Evolutionary conservation across 139 green algal species (phyloP).

Genomic region (Micractinium sp.): DNA sequence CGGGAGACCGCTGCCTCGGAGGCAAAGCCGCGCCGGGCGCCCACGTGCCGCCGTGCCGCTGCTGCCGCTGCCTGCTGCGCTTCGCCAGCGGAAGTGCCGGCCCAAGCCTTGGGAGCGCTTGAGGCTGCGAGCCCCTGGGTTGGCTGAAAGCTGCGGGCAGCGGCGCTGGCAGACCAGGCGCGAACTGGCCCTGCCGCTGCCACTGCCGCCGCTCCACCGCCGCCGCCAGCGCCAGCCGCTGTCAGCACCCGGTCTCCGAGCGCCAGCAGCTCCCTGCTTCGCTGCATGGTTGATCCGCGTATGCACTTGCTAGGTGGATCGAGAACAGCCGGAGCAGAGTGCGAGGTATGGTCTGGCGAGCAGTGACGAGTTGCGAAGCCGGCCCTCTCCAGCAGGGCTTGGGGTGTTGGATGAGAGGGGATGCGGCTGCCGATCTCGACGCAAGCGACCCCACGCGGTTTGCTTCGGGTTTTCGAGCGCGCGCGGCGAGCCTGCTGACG

Average conservation of each 20-base stretch:
- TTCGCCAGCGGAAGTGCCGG: neutral
- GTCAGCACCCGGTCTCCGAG: neutral
- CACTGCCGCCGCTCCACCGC: no score
- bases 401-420: no score
- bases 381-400: no score
- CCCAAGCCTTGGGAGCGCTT: neutral
- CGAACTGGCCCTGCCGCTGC: neutral
- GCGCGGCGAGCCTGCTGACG: no score
- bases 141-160: no score
- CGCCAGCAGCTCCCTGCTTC: slow-evolving; percentile 6
- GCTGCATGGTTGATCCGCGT: neutral
- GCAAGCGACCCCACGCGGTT: no score
- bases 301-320: neutral
- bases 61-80: slow-evolving; percentile 4
- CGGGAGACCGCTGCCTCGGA: neutral
- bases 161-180: neutral
- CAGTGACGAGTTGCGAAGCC: neutral
- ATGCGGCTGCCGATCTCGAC: no score
- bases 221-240: neutral
- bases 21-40: neutral
- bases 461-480: no score
- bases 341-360: neutral
- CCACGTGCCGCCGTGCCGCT: neutral
- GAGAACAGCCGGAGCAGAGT: neutral
- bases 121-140: no score